A percentile compares a stretch with the other conserved stretches of the same genome.
phyloP scores from a whole-genome alignment of 306 rosid genomes.

The Quercus alba region DNA sequence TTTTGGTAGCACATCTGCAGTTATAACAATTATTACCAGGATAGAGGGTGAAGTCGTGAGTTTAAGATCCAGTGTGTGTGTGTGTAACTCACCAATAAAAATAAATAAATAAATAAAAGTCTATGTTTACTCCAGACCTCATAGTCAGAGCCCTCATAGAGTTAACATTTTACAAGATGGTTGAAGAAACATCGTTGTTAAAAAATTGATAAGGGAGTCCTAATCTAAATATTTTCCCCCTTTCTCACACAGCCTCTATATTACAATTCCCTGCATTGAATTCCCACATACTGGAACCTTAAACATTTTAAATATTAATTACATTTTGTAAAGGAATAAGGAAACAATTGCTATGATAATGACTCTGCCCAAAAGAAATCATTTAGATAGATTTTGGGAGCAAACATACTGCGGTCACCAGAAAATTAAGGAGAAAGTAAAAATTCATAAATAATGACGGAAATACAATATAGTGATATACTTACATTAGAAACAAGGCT shows the following conservation, averaged over 20 bases:
- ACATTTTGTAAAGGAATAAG: neutral
- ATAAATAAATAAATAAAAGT: neutral
- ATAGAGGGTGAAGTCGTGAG: no score
- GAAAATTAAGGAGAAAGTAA: neutral
- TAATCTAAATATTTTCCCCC: neutral
- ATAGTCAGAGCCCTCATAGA: neutral
- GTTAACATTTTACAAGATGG: no score
- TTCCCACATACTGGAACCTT: neutral
- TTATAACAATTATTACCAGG: neutral
- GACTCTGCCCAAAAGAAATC: no score
- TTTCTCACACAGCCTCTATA: neutral
- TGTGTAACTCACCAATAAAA: no score
- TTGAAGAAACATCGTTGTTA: neutral
- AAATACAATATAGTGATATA: neutral
- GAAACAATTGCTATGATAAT: no score
- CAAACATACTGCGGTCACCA: neutral
- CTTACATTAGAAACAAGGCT: neutral
- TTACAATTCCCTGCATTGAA: neutral
- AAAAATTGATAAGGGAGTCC: neutral
- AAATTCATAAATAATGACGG: neutral
- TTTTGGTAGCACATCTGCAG: neutral
- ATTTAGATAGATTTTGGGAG: no score
- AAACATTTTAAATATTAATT: neutral
- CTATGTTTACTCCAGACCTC: neutral
- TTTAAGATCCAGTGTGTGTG: no score